Conservation (phyloP, 108 stramenopile genomes). For the Nitzschia palea region DNA sequence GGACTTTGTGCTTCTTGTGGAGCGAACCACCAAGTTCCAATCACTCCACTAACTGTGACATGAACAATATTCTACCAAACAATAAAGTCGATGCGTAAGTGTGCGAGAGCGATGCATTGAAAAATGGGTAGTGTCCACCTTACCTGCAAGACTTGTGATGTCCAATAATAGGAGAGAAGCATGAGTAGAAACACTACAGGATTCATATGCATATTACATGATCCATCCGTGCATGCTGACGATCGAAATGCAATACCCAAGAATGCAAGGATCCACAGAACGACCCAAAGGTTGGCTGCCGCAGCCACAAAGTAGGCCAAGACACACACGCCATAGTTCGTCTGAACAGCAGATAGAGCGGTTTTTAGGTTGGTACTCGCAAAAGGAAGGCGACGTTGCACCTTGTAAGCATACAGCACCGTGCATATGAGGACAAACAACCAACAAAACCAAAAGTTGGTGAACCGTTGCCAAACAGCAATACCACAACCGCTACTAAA, state of each 20-base stretch:
- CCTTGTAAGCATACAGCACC: conserved; percentile 18
- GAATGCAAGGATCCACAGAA: conserved; percentile 38
- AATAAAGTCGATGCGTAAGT: background rate
- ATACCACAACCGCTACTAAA: conserved; percentile 1
- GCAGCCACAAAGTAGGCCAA: conserved; percentile 38
- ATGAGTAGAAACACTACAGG: conserved; percentile 9
- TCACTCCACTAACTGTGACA: conserved; percentile 79
- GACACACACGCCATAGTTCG: conserved; percentile 39
- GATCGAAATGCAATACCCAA: conserved; percentile 13
- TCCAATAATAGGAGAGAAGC: conserved; percentile 80
- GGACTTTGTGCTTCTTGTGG: conserved; percentile 30
- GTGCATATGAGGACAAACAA: conserved; percentile 10
- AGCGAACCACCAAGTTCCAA: conserved; percentile 91
- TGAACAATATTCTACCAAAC: conserved; percentile 66
- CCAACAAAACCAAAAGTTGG: conserved; percentile 10
- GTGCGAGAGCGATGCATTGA: background rate
- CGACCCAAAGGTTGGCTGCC: conserved; percentile 29
- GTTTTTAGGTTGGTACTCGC: conserved; percentile 66
- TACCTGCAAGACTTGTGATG: conserved; percentile 54
- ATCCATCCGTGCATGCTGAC: background rate
- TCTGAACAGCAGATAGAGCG: conserved; percentile 46
- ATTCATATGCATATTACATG: conserved; percentile 7
- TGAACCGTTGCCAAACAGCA: conserved; percentile 6
- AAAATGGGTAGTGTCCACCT: background rate
- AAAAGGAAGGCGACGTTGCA: conserved; percentile 70